Percentiles rank a stretch among this genome's conserved stretches.
These are phyloP conservation scores for Alternaria longipes DNA, from an alignment of 2,329 filamentous ascomycete species.

Conservation along the genomic window DNA sequence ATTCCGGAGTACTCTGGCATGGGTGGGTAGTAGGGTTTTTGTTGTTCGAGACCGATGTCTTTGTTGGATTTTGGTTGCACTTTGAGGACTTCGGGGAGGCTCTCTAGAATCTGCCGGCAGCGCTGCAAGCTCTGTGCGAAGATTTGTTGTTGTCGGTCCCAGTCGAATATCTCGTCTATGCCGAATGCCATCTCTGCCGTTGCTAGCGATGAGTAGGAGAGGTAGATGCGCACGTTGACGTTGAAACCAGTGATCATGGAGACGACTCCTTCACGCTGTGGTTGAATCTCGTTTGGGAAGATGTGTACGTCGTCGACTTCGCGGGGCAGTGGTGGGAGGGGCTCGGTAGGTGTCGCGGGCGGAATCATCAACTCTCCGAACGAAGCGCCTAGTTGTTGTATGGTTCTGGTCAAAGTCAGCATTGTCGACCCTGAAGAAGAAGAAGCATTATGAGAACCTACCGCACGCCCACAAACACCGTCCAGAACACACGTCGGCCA, in stretches of 20 bases:
- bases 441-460: slow-evolving; percentile 42
- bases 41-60: slow-evolving; percentile 35
- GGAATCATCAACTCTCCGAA: slow-evolving; percentile 78
- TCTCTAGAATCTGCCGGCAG: slow-evolving; percentile 73
- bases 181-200: slow-evolving; percentile 86
- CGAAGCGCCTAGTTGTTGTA: slow-evolving; percentile 78
- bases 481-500: slow-evolving; percentile 77
- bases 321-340: slow-evolving; percentile 79
- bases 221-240: slow-evolving; percentile 78
- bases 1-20: slow-evolving; percentile 47
- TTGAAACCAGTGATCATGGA: slow-evolving; percentile 84
- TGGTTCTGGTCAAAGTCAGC: slow-evolving; percentile 63
- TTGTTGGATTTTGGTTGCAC: slow-evolving; percentile 59
- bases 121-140: slow-evolving; percentile 75
- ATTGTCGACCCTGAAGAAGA: not conserved
- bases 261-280: slow-evolving; percentile 72
- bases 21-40: slow-evolving; percentile 48
- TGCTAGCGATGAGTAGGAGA: slow-evolving; percentile 79
- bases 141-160: slow-evolving; percentile 78
- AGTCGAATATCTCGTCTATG: slow-evolving; percentile 76
- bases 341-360: slow-evolving; percentile 77
- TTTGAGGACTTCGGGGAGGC: slow-evolving; percentile 74
- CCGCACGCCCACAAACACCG: slow-evolving; percentile 77
- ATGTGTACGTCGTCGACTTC: slow-evolving; percentile 89
- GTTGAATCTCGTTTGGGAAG: slow-evolving; percentile 72